Percentiles rank a stretch among this genome's conserved stretches.
Evolutionary conservation across 441 rosid species (phyloP).

Genomic region (Gossypium gossypioides): DNA sequence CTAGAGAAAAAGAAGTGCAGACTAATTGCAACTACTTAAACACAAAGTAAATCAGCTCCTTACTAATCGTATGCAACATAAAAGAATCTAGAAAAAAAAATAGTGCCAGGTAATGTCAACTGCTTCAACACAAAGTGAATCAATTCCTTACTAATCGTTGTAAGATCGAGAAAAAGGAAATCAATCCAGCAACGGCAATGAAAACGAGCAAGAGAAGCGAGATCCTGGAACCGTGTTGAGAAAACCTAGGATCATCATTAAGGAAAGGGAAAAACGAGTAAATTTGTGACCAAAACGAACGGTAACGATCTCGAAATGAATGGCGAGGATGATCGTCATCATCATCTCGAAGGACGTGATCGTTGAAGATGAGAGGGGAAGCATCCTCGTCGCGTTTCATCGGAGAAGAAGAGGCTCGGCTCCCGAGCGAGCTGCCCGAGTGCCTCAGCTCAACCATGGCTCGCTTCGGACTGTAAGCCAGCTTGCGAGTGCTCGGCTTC

Average conservation of each 20-base stretch:
- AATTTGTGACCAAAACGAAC: slow-evolving; percentile 46
- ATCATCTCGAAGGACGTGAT: slow-evolving; percentile 28
- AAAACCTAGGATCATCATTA: slow-evolving; percentile 72
- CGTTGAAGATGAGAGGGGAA: slow-evolving; percentile 56
- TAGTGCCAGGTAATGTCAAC: not conserved
- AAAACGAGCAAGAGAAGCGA: slow-evolving; percentile 39
- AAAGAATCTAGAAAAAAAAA: not conserved
- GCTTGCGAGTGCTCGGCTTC: slow-evolving; percentile 19
- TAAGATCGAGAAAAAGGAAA: slow-evolving; percentile 58
- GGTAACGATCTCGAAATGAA: slow-evolving; percentile 69
- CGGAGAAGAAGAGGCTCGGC: slow-evolving; percentile 80
- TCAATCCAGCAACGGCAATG: slow-evolving; percentile 44
- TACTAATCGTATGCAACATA: slow-evolving; percentile 36
- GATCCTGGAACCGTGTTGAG: slow-evolving; percentile 46
- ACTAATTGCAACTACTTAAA: not conserved
- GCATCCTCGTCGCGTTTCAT: slow-evolving; percentile 74
- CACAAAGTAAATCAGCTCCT: slow-evolving; percentile 13
- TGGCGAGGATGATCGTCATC: slow-evolving; percentile 57
- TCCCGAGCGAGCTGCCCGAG: slow-evolving; percentile 79
- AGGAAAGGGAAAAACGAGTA: slow-evolving; percentile 35
- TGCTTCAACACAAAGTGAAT: not conserved
- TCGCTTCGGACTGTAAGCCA: slow-evolving; percentile 86
- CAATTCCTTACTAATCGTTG: slow-evolving; percentile 49
- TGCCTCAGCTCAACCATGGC: slow-evolving; percentile 91
- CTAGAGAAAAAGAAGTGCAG: not conserved